Evolutionary conservation across 2,329 filamentous ascomycete species (phyloP).

Genomic region (Penicillium polonicum): DNA sequence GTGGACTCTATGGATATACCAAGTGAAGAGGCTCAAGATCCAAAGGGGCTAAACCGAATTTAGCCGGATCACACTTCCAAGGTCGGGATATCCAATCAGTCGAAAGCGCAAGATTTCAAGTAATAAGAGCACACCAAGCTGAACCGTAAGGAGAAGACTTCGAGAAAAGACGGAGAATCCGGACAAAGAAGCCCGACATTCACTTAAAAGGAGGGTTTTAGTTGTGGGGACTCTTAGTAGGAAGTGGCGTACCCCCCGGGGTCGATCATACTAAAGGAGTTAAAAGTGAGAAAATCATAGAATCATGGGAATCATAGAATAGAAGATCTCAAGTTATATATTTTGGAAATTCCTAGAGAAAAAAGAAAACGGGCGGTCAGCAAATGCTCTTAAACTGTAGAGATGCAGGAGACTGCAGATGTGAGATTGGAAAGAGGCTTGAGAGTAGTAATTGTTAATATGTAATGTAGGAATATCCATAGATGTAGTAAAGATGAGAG

Average conservation of each 20-base stretch:
- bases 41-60: constrained; percentile 2
- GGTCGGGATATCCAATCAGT: neutral
- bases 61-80: neutral
- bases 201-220: neutral
- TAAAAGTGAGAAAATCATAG: neutral
- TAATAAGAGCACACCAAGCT: neutral
- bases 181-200: neutral
- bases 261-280: constrained; percentile 4
- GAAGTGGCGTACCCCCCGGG: constrained; percentile 4
- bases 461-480: too few species aligned
- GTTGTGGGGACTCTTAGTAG: neutral
- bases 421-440: constrained; percentile 3
- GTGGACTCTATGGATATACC: neutral
- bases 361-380: neutral
- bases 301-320: neutral
- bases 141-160: neutral
- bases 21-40: neutral
- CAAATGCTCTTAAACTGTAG: neutral
- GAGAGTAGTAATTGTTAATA: neutral
- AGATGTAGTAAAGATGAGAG: too few species aligned
- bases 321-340: neutral
- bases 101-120: neutral
- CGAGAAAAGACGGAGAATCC: neutral
- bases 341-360: neutral
- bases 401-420: neutral